phyloP scores from a whole-genome alignment of 2,329 filamentous ascomycete genomes.

The Alternaria sp. region DNA sequence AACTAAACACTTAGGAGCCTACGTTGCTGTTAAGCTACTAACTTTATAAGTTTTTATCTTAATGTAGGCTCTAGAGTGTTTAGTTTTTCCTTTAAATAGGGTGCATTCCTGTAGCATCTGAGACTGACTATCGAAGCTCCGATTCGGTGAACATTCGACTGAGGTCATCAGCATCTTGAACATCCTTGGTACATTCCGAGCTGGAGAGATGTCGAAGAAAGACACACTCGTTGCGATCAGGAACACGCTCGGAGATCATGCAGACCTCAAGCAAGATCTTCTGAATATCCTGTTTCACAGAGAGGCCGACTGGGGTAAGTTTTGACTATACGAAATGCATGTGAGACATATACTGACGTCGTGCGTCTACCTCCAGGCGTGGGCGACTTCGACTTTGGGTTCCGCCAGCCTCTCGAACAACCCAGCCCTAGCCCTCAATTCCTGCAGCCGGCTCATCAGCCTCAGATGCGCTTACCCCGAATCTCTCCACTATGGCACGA shows the following conservation, averaged over 20 bases:
- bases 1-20: too few relatives aligned
- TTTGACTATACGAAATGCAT: neutral
- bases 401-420: neutral
- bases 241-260: conserved; percentile 21
- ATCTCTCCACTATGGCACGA: conserved; percentile 20
- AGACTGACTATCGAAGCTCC: conserved; percentile 13
- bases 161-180: conserved; percentile 23
- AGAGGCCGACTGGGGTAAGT: conserved; percentile 26
- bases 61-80: too few relatives aligned
- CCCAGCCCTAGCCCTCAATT: conserved; percentile 20
- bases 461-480: conserved; percentile 26
- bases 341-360: neutral
- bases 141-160: conserved; percentile 32
- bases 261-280: conserved; percentile 32
- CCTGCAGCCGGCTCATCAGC: conserved; percentile 35
- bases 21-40: too few relatives aligned
- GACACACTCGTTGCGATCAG: conserved; percentile 26
- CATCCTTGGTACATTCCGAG: conserved; percentile 25
- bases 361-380: neutral
- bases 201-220: conserved; percentile 27
- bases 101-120: neutral
- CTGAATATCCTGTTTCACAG: conserved; percentile 30
- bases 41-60: too few relatives aligned
- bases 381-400: conserved; percentile 34
- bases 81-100: too few relatives aligned